Evolutionary conservation across 2,329 filamentous ascomycete species (phyloP), one percentile per base, ranked within the genome.

Genomic region (Sporothrix inflata): DNA sequence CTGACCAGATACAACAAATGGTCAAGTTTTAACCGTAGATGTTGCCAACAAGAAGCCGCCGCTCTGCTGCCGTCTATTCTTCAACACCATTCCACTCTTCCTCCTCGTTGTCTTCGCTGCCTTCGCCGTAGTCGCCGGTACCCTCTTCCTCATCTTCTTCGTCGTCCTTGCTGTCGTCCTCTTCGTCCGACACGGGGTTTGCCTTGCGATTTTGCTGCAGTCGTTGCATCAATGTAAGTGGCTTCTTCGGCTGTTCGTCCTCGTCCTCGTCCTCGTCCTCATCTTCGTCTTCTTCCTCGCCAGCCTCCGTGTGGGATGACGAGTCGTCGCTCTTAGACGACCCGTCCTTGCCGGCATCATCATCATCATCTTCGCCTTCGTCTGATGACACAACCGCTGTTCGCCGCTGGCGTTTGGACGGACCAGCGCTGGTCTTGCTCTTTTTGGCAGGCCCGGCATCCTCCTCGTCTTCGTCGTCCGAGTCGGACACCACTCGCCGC

Each of bases 401-500:
- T 30, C 53, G 69, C 40, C 63, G 63, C 21, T 47, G 55, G 3
- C 53, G 72, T 16, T 61, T 68, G 12, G 60, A 47, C 12, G 9
- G 51, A 9, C 66, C 38, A 3, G 55, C 34, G 14, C 42, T 14
- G 19, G n/a, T n/a, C 60, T 38, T 40, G 30, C n/a, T 42, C 30
- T 21, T 12, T 12, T 16, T 34, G 3, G 38, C 21, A 7, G 47
- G 14, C 12, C 5, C 42, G 24, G 55, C 53, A 16, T 49, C 71
- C 1, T 45, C 71, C 4, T 66, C 65, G 16, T 71, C 72, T 1
- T 73, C 74, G 19, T 74, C 74, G 21, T 75, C 74, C 14, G 73
- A 73, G 49, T 75, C 74, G 0, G 60, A 40, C 16, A 75, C 24
- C 4, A 74, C 34, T 1, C 71, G 73, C 30, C 74, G 74, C 12